Conservation (phyloP, 2,329 filamentous ascomycete genomes). For the Blastomyces silverae region DNA sequence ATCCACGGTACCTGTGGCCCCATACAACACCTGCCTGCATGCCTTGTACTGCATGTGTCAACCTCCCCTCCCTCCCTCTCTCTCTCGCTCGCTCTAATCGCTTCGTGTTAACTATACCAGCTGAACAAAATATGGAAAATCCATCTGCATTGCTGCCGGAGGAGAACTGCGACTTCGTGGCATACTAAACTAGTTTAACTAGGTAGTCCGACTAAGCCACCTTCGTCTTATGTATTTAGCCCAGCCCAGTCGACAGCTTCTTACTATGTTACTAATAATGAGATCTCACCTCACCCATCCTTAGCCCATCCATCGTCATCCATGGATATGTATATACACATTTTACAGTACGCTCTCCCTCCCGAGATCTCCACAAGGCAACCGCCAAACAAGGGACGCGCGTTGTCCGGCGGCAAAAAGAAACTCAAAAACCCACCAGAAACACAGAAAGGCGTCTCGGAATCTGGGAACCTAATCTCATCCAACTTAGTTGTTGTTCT, state of each 20-base stretch:
- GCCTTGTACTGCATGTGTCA: neutral
- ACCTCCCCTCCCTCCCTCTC: neutral
- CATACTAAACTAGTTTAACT: too few relatives aligned
- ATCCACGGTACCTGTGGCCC: neutral
- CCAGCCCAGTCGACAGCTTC: too few relatives aligned
- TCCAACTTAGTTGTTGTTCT: too few relatives aligned
- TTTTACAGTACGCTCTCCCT: too few relatives aligned
- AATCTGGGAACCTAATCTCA: constrained; percentile 3
- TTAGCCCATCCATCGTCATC: neutral
- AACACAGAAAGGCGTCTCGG: neutral
- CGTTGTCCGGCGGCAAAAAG: constrained; percentile 9
- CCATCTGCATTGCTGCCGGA: too few relatives aligned
- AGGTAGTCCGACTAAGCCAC: neutral
- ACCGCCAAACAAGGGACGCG: constrained; percentile 13
- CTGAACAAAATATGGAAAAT: neutral
- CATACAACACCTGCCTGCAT: neutral
- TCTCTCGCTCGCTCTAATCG: neutral
- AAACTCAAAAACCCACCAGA: neutral
- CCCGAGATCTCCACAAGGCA: constrained; percentile 5
- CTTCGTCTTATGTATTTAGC: too few relatives aligned
- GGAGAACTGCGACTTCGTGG: too few relatives aligned
- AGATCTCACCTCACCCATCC: neutral
- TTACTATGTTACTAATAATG: too few relatives aligned
- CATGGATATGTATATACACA: neutral
- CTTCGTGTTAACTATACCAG: neutral